Base-by-base conservation (phyloP, 441 rosid species). In the Syzygium syzygioides region DNA sequence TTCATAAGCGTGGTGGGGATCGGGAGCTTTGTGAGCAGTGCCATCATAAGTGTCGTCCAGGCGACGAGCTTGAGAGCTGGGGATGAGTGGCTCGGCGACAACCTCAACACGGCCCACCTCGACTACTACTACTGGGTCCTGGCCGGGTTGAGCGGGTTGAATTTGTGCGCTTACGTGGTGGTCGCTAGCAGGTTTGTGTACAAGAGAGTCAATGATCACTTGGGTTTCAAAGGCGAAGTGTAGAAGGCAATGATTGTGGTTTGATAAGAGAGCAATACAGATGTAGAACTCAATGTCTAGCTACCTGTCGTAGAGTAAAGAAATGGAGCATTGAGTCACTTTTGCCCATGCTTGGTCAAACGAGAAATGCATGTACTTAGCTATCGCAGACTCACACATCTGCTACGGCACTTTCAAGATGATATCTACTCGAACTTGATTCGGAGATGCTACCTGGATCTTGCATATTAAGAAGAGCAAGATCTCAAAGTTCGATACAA, bases 11-110 rank as follows among this genome's bases (percentile, higher is more conserved):
- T 95, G 9, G 87, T 93, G 26, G 99, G 98, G 86, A 90, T 94
- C 26, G 99, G 99, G 71, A 97, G 97, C 92, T 95, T 97, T 56
- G 28, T 94, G 45, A 97, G 94, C 87, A 94, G 89, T 9, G 93
- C 88, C 20, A 90, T 96, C 14, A 96, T 97, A 86, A 87, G 95
- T 0, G 88, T 87, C 37, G 96, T 95, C 79, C 96, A 94, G 87
- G 92, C 87, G 18, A 90, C 93, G 41, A 95, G 91, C 53, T 87
- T 92, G 50, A 90, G 89, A 68, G 86, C 55, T 7, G 95, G 94
- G 26, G 88, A 88, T 17, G 87, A 90, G 87, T 97, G 98, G 98
- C 93, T 97, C 1, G 96, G 91, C 14, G 90, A 95, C 89, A 95
- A 97, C 91, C 90, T 96, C 20, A 96, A 97, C 89, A 89, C 85